Evolutionary conservation across 805 yeast species (phyloP).

Genomic region (Wickerhamomyces chaumierensis): DNA sequence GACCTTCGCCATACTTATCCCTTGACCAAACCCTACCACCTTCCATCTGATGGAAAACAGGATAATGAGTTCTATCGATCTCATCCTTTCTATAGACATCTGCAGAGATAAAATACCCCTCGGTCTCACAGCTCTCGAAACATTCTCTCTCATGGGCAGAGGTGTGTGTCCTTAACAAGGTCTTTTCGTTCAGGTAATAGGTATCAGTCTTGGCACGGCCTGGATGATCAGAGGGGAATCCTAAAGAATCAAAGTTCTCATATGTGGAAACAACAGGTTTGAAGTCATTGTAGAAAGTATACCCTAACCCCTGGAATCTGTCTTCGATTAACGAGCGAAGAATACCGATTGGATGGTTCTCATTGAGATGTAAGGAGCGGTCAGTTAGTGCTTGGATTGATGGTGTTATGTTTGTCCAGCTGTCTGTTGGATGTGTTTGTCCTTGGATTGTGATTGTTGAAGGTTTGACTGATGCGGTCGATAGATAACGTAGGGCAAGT

Average conservation of each 20-base stretch:
- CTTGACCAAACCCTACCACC: conserved; percentile 85
- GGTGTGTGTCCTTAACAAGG: conserved; percentile 83
- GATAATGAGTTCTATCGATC: conserved; percentile 91
- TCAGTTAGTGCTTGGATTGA: conserved; percentile 58
- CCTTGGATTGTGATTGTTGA: conserved; percentile 32
- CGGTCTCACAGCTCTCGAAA: conserved; percentile 51
- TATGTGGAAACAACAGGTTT: conserved; percentile 71
- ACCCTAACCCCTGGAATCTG: conserved; percentile 54
- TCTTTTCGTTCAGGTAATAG: conserved; percentile 67
- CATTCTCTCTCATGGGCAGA: conserved; percentile 94
- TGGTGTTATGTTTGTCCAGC: conserved; percentile 79
- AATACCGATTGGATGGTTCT: conserved; percentile 84
- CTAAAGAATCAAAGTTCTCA: conserved; percentile 86
- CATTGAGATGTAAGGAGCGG: conserved; percentile 61
- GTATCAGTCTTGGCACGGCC: conserved; percentile 91
- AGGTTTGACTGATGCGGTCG: no score
- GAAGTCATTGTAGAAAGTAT: conserved; percentile 71
- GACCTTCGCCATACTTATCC: conserved; percentile 22
- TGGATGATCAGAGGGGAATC: conserved; percentile 86
- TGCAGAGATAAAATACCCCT: conserved; percentile 88
- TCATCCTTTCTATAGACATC: conserved; percentile 95
- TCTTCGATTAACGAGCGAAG: conserved; percentile 62
- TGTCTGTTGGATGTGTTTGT: conserved; percentile 46
- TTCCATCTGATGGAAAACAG: conserved; percentile 96
- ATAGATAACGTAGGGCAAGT: no score